Conservation (phyloP, 2,329 filamentous ascomycete species). For the Epichloe bromicola region DNA sequence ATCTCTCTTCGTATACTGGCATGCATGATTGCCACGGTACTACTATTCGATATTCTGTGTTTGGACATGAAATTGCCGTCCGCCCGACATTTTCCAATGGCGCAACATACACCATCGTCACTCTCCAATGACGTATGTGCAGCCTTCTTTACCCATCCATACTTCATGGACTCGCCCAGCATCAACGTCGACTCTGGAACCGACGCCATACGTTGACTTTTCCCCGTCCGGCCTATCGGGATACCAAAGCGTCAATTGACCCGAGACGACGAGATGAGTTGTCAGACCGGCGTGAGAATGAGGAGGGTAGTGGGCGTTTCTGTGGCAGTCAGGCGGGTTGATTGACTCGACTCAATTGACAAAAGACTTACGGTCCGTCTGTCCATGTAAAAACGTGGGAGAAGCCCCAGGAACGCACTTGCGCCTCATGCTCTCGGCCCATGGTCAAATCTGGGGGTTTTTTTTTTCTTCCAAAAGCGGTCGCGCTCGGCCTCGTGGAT, state of each 20-base stretch:
- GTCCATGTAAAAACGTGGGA: slow-evolving; percentile 58
- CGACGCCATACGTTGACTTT: slow-evolving; percentile 46
- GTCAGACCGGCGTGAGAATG: slow-evolving; percentile 52
- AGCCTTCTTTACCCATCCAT: slow-evolving; percentile 52
- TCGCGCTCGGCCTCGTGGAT: too few species aligned
- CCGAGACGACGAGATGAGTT: slow-evolving; percentile 55
- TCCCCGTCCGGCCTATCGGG: slow-evolving; percentile 41
- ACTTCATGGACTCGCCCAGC: slow-evolving; percentile 53
- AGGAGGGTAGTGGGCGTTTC: slow-evolving; percentile 54
- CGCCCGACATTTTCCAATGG: too few species aligned
- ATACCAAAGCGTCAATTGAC: slow-evolving; percentile 53
- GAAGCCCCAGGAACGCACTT: slow-evolving; percentile 60
- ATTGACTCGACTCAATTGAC: neutral
- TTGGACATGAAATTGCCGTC: too few species aligned
- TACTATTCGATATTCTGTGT: too few species aligned
- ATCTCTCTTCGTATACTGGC: too few species aligned
- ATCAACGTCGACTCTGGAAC: slow-evolving; percentile 53
- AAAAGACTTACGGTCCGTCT: slow-evolving; percentile 47
- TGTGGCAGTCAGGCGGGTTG: slow-evolving; percentile 17
- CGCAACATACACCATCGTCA: slow-evolving; percentile 13
- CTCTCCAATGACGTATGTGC: slow-evolving; percentile 55
- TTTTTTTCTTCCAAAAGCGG: too few species aligned
- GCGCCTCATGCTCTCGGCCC: slow-evolving; percentile 30
- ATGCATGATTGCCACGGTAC: too few species aligned
- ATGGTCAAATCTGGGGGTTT: slow-evolving; percentile 10